Conservation (phyloP, 805 yeast genomes). For the Candida adriatica region DNA sequence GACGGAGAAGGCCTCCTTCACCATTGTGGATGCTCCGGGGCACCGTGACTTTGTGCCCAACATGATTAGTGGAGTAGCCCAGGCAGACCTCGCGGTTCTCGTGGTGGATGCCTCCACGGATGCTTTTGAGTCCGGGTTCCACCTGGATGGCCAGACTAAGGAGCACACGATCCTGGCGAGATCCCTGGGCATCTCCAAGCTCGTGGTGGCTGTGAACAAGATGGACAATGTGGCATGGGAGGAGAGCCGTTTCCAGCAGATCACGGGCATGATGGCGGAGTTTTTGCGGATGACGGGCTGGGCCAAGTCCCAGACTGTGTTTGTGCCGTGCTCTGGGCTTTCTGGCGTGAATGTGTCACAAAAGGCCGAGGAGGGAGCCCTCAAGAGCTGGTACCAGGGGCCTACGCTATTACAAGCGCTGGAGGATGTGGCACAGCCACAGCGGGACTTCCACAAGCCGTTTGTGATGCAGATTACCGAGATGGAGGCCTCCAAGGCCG, state of each 20-base stretch:
- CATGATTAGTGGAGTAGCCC: constrained; percentile 93
- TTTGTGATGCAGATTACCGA: constrained; percentile 87
- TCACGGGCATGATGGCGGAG: constrained; percentile 67
- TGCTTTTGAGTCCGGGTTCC: constrained; percentile 95
- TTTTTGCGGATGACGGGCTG: constrained; percentile 82
- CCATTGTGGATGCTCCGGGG: constrained; percentile 94
- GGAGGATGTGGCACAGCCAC: constrained; percentile 74
- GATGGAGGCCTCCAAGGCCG: constrained; percentile 77
- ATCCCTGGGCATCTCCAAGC: constrained; percentile 84
- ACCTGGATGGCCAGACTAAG: constrained; percentile 92
- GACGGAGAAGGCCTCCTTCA: constrained; percentile 83
- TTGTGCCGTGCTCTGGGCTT: constrained; percentile 91
- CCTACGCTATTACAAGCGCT: constrained; percentile 73
- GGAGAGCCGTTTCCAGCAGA: constrained; percentile 73
- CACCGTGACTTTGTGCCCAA: constrained; percentile 96
- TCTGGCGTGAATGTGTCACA: constrained; percentile 86
- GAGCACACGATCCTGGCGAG: constrained; percentile 88
- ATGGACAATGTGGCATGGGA: constrained; percentile 92
- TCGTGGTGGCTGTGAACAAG: constrained; percentile 89
- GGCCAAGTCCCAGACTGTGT: constrained; percentile 76
- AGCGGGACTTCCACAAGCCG: constrained; percentile 80
- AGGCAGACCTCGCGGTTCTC: constrained; percentile 88
- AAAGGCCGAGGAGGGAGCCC: constrained; percentile 53
- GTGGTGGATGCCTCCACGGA: constrained; percentile 90
- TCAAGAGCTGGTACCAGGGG: constrained; percentile 41